phyloP scores from a whole-genome alignment of 2,329 filamentous ascomycete genomes.

The Gremmenia infestans region DNA sequence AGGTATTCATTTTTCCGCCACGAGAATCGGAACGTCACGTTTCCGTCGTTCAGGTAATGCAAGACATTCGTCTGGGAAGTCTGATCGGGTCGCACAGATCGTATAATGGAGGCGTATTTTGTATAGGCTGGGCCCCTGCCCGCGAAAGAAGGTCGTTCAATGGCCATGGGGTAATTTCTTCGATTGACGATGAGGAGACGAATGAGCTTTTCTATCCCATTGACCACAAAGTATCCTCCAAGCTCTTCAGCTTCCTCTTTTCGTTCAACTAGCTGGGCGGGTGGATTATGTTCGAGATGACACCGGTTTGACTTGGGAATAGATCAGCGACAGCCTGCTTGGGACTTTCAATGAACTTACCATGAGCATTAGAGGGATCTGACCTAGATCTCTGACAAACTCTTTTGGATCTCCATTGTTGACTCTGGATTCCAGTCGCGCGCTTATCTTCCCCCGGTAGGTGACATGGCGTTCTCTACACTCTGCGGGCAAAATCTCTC shows the following conservation, averaged over 20 bases:
- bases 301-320: constrained; percentile 73
- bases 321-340: neutral
- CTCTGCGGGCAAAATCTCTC: constrained; percentile 86
- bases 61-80: constrained; percentile 96
- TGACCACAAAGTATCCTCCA: constrained; percentile 95
- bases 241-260: constrained; percentile 97
- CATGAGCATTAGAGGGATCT: constrained; percentile 90
- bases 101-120: constrained; percentile 82
- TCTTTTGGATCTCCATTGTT: constrained; percentile 84
- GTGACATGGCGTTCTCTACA: constrained; percentile 90
- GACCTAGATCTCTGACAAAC: constrained; percentile 77
- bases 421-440: constrained; percentile 76
- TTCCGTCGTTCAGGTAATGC: constrained; percentile 92
- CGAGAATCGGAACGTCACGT: constrained; percentile 94
- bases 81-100: constrained; percentile 92
- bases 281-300: constrained; percentile 81
- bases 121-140: constrained; percentile 86
- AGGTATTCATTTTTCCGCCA: constrained; percentile 97
- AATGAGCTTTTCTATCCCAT: constrained; percentile 95
- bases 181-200: constrained; percentile 85
- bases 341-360: constrained; percentile 38
- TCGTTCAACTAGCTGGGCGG: constrained; percentile 72
- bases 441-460: constrained; percentile 82
- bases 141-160: constrained; percentile 82
- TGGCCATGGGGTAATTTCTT: constrained; percentile 93